Base-by-base conservation (phyloP, 176 grass and related monocot genomes). In the Zizania latifolia region DNA sequence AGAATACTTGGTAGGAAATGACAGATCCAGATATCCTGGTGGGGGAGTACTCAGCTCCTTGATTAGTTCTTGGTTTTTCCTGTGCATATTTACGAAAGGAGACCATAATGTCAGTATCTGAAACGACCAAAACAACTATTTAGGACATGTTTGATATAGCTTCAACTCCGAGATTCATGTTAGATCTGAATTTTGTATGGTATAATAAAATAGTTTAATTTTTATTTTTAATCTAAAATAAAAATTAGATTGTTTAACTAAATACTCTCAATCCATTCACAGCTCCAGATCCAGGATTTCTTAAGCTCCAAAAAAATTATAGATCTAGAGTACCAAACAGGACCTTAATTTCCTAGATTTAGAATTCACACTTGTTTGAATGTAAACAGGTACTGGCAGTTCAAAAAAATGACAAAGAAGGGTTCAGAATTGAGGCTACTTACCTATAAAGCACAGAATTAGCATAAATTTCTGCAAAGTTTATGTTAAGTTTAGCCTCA, bases 401-500 rank as follows among this genome's bases (percentile, higher is more conserved):
- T 43, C 15, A 77, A 40, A 44, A 70, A 44, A 23, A 8, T 31
- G 41, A 77, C 59, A 80, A 57, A 23, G 2, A 19, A 19, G 50
- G 30, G 51, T 72, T 0, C 53, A 54, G 10, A 19, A 43, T 8
- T 59, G 36, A 74, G 10, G 61, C 10, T 28, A 40, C 59, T 74
- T 84, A 97, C 93, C 78, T 84, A 73, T 91, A 93, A 28, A 91
- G 83, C 27, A 28, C 19, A 29, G 94, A 97, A 57, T 78, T 75
- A 35, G 83, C 81, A 83, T 97, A 97, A 78, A 92, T 74, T 75
- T 97, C 90, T 81, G 84, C 81, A 87, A 93, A 98, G 27, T 92
- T 83, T 22, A 98, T 9, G 13, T 87, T 81, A 30, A 92, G 58
- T 41, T 21, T 67, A 85, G 90, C 78, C 78, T 94, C 91, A 22